Percentiles rank a stretch among this genome's conserved stretches.
phyloP scores from a whole-genome alignment of 2,329 filamentous ascomycete species.

The Verticillium zaregamsianum region DNA sequence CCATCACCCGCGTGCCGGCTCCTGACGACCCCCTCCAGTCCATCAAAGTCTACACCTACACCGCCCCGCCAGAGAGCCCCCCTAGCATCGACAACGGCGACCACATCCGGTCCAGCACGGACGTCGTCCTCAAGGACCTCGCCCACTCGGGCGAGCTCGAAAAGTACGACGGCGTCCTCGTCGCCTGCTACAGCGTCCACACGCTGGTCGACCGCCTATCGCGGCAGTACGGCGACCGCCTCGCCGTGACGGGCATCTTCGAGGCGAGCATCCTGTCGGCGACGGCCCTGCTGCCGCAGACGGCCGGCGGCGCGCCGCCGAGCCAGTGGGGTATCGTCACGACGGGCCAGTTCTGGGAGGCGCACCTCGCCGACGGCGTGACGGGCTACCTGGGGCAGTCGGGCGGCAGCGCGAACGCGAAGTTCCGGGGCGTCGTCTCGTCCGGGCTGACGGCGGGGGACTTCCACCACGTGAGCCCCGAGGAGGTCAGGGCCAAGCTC shows the following conservation, averaged over 20 bases:
- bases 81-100: constrained; percentile 73
- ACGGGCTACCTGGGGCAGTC: constrained; percentile 54
- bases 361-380: constrained; percentile 64
- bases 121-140: constrained; percentile 52
- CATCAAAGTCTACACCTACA: constrained; percentile 58
- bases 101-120: constrained; percentile 61
- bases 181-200: constrained; percentile 87
- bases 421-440: constrained; percentile 76
- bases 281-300: constrained; percentile 45
- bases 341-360: constrained; percentile 81
- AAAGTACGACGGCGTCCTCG: constrained; percentile 69
- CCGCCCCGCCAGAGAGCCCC: constrained; percentile 58
- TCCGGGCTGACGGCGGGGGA: constrained; percentile 78
- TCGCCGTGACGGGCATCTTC: constrained; percentile 76
- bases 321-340: constrained; percentile 81
- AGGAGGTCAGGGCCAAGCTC: constrained; percentile 62
- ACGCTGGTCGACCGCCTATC: constrained; percentile 63
- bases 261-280: constrained; percentile 71
- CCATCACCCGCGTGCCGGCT: not conserved
- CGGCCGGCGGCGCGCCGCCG: constrained; percentile 11
- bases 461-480: constrained; percentile 65
- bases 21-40: constrained; percentile 25
- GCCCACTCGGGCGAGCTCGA: constrained; percentile 28
- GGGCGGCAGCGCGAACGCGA: constrained; percentile 26
- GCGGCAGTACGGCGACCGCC: constrained; percentile 15